Evolutionary conservation across 108 stramenopile species (phyloP), one percentile per base, ranked within the genome.

Genomic region (Nitzschia sp.): DNA sequence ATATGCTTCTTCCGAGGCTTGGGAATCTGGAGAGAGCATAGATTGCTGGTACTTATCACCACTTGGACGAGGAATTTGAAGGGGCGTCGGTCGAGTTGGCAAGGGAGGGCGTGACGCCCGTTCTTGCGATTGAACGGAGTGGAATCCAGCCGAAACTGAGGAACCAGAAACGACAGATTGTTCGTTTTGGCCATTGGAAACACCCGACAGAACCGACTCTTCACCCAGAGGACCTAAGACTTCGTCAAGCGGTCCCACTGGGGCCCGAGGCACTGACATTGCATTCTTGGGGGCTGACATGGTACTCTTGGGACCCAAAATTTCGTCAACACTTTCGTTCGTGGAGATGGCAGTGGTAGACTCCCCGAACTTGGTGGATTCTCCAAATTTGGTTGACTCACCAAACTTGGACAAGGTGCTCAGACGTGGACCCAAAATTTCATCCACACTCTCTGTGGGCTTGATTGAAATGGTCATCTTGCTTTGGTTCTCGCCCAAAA

Each of bases 251-350:
- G 46, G 17, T 34, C 29, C 29, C 46, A 3, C 46, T 29, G 52
- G 39, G 20, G 52, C 53, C 41, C 51, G 14, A 51, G 51, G 8
- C 8, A 52, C 29, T 24, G 46, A 48, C 46, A 17, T 17, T 12
- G 52, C 65, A 19, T 52, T 66, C 51, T 54, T 17, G 52, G 51
- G 8, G 9, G 52, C 29, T 51, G 41, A 34, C 29, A 34, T 34
- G 29, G 29, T 48, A n/a, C 54, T 51, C 15, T 59, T 69, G n/a
- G 57, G 68, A n/a, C 68, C 68, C 14, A 69, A 40, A 51, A 69
- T 59, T 54, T 54, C 53, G 21, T 54, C 53, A 20, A 54, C 53
- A 24, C 53, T 54, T 54, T 6, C 53, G 24, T 54, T 54, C 6
- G 15, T 6, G 3, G 19, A 15, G 19, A 50, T 1, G 19, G 19